Percentiles rank a stretch among this genome's conserved stretches.
Evolutionary conservation across 2,329 filamentous ascomycete species (phyloP).

Genomic region (Balansia obtecta): DNA sequence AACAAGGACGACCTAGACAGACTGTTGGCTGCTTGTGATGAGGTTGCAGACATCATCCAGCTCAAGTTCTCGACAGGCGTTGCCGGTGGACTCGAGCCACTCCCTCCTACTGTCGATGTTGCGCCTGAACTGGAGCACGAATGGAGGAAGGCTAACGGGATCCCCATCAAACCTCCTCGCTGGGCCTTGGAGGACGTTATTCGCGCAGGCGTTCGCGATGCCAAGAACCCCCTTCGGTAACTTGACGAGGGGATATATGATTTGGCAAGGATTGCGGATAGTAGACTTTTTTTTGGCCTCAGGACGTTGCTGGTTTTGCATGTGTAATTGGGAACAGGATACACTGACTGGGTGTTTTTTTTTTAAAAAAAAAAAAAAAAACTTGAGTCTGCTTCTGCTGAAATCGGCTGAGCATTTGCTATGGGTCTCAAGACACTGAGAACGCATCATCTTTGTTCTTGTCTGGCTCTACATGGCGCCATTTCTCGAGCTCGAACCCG

Average conservation of each 20-base stretch:
- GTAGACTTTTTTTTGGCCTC: neutral
- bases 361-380: too few species aligned
- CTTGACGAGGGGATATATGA: neutral
- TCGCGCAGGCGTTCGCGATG: constrained; percentile 59
- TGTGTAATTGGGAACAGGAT: neutral
- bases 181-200: constrained; percentile 82
- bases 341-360: constrained; percentile 9
- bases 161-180: constrained; percentile 63
- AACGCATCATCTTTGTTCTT: neutral
- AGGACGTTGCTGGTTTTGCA: neutral
- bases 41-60: constrained; percentile 83
- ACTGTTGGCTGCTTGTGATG: constrained; percentile 76
- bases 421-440: constrained; percentile 1
- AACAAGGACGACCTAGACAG: constrained; percentile 97
- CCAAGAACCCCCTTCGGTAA: constrained; percentile 59
- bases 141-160: constrained; percentile 46
- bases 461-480: constrained; percentile 2
- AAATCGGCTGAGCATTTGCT: constrained; percentile 6
- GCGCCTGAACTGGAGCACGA: constrained; percentile 60
- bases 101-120: constrained; percentile 58
- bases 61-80: constrained; percentile 96
- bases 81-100: constrained; percentile 71
- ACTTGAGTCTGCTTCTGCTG: constrained; percentile 9
- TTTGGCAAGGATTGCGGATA: neutral
- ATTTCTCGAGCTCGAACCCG: neutral